Conservation (phyloP, 2,329 filamentous ascomycete species). For the Beauveria varroae region DNA sequence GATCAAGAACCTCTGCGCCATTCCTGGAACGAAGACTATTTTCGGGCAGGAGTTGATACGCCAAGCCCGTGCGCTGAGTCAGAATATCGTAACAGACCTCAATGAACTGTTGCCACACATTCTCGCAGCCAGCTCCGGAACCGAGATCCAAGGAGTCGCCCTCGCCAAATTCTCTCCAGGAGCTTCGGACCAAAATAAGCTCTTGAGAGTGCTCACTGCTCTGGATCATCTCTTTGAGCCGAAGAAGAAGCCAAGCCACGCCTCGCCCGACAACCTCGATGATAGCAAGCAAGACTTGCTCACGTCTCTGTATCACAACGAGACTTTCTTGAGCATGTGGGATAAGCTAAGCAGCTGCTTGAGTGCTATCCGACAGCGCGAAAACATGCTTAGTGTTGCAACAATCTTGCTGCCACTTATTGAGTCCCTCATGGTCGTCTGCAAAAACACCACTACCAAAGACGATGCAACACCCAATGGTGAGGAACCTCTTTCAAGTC, state of each 20-base stretch:
- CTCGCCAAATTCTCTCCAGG: conserved; percentile 93
- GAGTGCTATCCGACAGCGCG: conserved; percentile 78
- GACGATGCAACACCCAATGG: conserved; percentile 54
- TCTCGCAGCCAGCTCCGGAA: conserved; percentile 75
- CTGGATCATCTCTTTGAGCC: conserved; percentile 92
- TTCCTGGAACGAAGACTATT: conserved; percentile 79
- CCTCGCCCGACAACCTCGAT: conserved; percentile 44
- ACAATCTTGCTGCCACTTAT: conserved; percentile 92
- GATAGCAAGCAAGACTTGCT: conserved; percentile 76
- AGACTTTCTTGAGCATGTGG: conserved; percentile 88
- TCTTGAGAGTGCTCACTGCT: conserved; percentile 85
- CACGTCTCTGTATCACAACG: conserved; percentile 80
- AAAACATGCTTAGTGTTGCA: conserved; percentile 94
- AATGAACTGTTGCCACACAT: conserved; percentile 82
- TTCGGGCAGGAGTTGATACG: conserved; percentile 90
- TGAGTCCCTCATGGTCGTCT: conserved; percentile 96
- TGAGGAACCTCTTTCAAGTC: conserved; percentile 67
- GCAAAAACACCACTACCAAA: conserved; percentile 87
- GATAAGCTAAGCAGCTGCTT: conserved; percentile 84
- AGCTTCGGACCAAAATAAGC: conserved; percentile 92
- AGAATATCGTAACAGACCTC: conserved; percentile 77
- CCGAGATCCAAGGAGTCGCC: conserved; percentile 90
- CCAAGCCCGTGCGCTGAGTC: conserved; percentile 77
- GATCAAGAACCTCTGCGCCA: conserved; percentile 95
- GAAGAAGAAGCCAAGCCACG: conserved; percentile 53